These are phyloP conservation scores for Paracorniculantispora psalliotae DNA, from an alignment of 2,329 filamentous ascomycete species.

Conservation along the genomic window DNA sequence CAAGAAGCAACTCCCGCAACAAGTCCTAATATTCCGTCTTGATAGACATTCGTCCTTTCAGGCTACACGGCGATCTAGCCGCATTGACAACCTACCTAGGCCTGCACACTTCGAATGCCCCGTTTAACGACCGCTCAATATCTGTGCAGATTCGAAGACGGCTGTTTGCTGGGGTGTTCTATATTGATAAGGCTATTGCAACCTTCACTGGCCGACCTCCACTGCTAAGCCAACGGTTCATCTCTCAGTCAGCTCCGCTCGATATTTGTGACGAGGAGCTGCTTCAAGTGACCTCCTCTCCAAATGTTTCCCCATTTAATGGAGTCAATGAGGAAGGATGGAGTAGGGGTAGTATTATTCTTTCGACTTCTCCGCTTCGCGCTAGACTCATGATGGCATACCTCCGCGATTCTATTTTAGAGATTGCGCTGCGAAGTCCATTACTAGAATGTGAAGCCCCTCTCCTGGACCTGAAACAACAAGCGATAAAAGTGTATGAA, in stretches of 20 bases:
- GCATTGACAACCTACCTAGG: slow-evolving; percentile 15
- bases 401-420: slow-evolving; percentile 25
- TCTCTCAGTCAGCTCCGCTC: slow-evolving; percentile 34
- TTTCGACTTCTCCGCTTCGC: slow-evolving; percentile 27
- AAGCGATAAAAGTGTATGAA: slow-evolving; percentile 38
- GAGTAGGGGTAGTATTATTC: slow-evolving; percentile 28
- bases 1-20: too few species aligned
- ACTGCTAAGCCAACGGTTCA: slow-evolving; percentile 30
- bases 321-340: slow-evolving; percentile 33
- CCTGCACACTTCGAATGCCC: slow-evolving; percentile 8
- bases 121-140: slow-evolving; percentile 9
- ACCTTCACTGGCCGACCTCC: slow-evolving; percentile 40
- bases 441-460: slow-evolving; percentile 35
- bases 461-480: slow-evolving; percentile 40
- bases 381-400: slow-evolving; percentile 21
- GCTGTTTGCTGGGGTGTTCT: slow-evolving; percentile 28
- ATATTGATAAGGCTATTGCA: slow-evolving; percentile 32
- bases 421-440: slow-evolving; percentile 25
- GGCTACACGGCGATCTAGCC: slow-evolving; percentile 13
- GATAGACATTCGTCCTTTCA: slow-evolving; percentile 11
- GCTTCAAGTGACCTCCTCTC: slow-evolving; percentile 25
- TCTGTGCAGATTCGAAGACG: slow-evolving; percentile 17
- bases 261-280: slow-evolving; percentile 35
- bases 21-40: background rate
- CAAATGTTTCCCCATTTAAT: slow-evolving; percentile 9